These are phyloP conservation scores for Cladorrhinum sp. DNA, from an alignment of 2,329 filamentous ascomycete genomes.

Conservation along the genomic window DNA sequence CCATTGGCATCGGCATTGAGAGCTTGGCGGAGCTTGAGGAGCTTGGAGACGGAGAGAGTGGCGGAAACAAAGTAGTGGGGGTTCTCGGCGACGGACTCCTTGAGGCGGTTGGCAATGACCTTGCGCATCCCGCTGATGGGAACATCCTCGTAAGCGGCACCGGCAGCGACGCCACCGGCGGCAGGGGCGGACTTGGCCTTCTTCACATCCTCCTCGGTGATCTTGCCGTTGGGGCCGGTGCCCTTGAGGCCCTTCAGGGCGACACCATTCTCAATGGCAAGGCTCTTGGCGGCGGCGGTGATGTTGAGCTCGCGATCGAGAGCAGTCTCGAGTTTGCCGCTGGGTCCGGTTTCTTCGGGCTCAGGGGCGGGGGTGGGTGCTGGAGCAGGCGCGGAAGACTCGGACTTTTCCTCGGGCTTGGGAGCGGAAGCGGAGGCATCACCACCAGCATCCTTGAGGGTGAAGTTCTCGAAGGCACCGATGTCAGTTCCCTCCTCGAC, in stretches of 20 bases:
- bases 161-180: conserved; percentile 48
- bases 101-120: conserved; percentile 88
- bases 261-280: conserved; percentile 82
- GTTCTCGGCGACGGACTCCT: conserved; percentile 87
- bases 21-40: conserved; percentile 91
- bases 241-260: conserved; percentile 78
- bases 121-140: conserved; percentile 94
- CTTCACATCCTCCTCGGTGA: conserved; percentile 91
- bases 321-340: conserved; percentile 75
- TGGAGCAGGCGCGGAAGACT: conserved; percentile 58
- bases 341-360: conserved; percentile 68
- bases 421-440: conserved; percentile 63
- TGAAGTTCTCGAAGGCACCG: conserved; percentile 84
- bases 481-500: conserved; percentile 90
- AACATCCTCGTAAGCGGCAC: conserved; percentile 74
- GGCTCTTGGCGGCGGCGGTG: conserved; percentile 69
- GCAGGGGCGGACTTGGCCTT: conserved; percentile 64
- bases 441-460: conserved; percentile 84
- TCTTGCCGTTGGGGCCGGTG: conserved; percentile 77
- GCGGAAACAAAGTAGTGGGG: conserved; percentile 97
- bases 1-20: conserved; percentile 86
- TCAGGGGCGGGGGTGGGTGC: conserved; percentile 53
- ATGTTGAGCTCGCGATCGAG: conserved; percentile 79
- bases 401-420: conserved; percentile 63
- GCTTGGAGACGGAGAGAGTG: conserved; percentile 87